phyloP scores from a whole-genome alignment of 495 filamentous ascomycete genomes.

The Xylaria castorea region DNA sequence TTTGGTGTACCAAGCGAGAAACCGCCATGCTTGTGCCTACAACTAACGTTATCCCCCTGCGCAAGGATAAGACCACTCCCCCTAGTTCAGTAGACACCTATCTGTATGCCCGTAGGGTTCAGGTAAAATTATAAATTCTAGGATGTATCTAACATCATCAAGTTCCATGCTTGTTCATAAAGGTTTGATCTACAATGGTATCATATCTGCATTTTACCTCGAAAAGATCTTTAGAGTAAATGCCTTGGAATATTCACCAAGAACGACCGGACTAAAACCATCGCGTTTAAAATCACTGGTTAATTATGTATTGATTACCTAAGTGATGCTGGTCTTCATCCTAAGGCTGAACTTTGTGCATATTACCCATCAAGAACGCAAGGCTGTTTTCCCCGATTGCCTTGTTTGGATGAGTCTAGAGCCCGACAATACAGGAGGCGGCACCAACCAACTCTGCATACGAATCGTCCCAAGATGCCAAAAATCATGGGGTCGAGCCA shows the following conservation, averaged over 20 bases:
- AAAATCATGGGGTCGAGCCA: neutral
- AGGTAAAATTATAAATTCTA: too few relatives aligned
- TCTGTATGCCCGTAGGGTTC: too few relatives aligned
- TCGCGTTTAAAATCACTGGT: neutral
- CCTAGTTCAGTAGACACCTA: too few relatives aligned
- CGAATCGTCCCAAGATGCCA: neutral
- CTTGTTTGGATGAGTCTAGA: neutral
- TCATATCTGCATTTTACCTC: neutral
- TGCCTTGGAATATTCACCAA: neutral
- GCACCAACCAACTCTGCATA: neutral
- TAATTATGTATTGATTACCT: slow-evolving; percentile 23
- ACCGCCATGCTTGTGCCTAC: too few relatives aligned
- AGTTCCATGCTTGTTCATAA: neutral
- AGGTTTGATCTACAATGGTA: neutral
- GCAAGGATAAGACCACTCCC: too few relatives aligned
- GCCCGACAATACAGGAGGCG: too few relatives aligned
- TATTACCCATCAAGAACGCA: slow-evolving; percentile 20
- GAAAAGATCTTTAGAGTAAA: neutral
- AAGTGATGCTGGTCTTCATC: slow-evolving; percentile 20
- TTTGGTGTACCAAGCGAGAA: too few relatives aligned
- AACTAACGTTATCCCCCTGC: too few relatives aligned
- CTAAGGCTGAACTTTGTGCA: slow-evolving; percentile 26
- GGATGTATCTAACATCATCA: too few relatives aligned
- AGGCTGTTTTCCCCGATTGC: neutral
- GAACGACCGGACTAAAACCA: neutral